phyloP scores from a whole-genome alignment of 169 alveolate species.

The Eimeria praecox region DNA sequence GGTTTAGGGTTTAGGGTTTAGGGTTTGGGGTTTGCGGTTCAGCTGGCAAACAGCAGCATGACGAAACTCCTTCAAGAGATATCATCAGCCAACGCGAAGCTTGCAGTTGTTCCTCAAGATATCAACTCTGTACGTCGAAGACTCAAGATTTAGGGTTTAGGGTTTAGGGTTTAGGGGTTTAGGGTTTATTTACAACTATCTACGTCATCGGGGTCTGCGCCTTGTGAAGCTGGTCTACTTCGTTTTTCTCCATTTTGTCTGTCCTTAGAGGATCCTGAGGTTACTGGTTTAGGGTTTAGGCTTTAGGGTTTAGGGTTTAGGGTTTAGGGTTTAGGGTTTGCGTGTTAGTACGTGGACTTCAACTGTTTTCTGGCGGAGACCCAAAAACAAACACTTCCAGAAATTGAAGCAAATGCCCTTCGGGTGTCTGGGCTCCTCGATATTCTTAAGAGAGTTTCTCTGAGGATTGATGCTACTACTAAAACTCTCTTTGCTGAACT shows the following conservation, averaged over 20 bases:
- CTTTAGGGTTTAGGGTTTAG: slow-evolving; percentile 29
- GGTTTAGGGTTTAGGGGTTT: slow-evolving; percentile 42
- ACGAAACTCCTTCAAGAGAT: slow-evolving; percentile 83
- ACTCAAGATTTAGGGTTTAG: not conserved
- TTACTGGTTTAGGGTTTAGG: not conserved
- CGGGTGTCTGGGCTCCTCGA: slow-evolving; percentile 72
- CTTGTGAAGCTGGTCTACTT: too few relatives aligned
- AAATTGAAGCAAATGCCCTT: not conserved
- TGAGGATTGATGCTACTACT: slow-evolving; percentile 17
- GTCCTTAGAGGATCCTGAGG: not conserved
- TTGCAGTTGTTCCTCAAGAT: slow-evolving; percentile 87
- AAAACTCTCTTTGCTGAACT: slow-evolving; percentile 64
- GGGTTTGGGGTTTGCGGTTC: slow-evolving; percentile 4
- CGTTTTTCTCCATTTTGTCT: not conserved
- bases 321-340: slow-evolving; percentile 24
- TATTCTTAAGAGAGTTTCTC: slow-evolving; percentile 30
- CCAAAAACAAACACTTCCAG: not conserved
- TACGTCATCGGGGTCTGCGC: too few relatives aligned
- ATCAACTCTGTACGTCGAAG: slow-evolving; percentile 84
- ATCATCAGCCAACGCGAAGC: slow-evolving; percentile 83
- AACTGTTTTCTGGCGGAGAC: slow-evolving; percentile 34
- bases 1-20: slow-evolving; percentile 58
- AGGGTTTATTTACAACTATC: too few relatives aligned
- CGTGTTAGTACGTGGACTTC: slow-evolving; percentile 61
- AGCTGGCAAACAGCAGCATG: slow-evolving; percentile 81